Evolutionary conservation across 768 basidiomycete genomes (phyloP).

Genomic region (Mrakia gelida): DNA sequence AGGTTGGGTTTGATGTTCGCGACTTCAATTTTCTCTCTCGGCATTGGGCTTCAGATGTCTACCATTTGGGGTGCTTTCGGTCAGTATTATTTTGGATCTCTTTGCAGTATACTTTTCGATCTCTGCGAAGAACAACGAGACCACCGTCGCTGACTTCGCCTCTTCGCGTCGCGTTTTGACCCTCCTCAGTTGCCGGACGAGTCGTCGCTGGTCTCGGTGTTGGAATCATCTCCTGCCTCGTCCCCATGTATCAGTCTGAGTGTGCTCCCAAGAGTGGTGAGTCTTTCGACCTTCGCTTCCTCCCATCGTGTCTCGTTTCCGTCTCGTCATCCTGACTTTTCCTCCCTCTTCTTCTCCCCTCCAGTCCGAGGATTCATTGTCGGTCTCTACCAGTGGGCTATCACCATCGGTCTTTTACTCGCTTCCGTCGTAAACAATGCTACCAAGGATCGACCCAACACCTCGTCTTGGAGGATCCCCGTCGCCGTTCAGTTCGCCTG

Average conservation of each 20-base stretch:
- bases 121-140: no score
- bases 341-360: no score
- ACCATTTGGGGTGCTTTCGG: slow-evolving; percentile 48
- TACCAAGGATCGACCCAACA: slow-evolving; percentile 50
- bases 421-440: slow-evolving; percentile 67
- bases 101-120: no score
- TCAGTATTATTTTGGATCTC: no score
- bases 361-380: slow-evolving; percentile 66
- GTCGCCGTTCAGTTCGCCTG: slow-evolving; percentile 40
- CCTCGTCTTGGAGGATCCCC: slow-evolving; percentile 64
- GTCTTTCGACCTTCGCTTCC: no score
- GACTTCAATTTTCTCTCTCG: slow-evolving; percentile 37
- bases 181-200: slow-evolving; percentile 56
- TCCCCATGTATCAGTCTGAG: slow-evolving; percentile 59
- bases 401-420: slow-evolving; percentile 69
- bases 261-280: slow-evolving; percentile 58
- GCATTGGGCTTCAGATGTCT: slow-evolving; percentile 30
- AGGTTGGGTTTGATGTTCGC: slow-evolving; percentile 50
- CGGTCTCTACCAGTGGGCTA: slow-evolving; percentile 60
- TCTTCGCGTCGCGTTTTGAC: no score
- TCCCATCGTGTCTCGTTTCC: no score
- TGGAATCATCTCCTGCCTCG: slow-evolving; percentile 65
- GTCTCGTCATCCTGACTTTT: no score
- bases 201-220: slow-evolving; percentile 76
- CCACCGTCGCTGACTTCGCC: no score